Base-by-base conservation (phyloP, 805 yeast genomes). In the Candida ficus region DNA sequence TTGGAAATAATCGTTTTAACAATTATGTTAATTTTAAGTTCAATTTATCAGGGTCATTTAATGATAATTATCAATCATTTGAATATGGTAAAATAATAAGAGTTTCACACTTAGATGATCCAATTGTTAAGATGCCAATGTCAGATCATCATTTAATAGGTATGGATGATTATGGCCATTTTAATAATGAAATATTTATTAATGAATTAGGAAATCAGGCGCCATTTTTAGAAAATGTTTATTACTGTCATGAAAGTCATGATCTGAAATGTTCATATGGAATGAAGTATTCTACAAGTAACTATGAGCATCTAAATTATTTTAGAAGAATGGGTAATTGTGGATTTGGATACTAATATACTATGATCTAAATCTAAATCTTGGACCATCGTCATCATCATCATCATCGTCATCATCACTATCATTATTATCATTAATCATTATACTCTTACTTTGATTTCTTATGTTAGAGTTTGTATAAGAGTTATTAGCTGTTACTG, bases 221-320 rank as follows among this genome's bases (percentile, higher is more conserved):
- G 4, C 57, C 58, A 6, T 14, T 14, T 1, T 20, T 45, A 5
- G 30, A 38, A 13, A 91, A 82, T 0, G 95, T 87, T 49, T 83
- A 76, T 80, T 89, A 80, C 12, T 89, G 75, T 46, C 71, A 64
- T 0, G 89, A 89, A 41, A 87, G 64, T 37, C 81, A 65, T 0
- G 90, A 72, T 48, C 80, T 89, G 33, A 83, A 68, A 10, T 79
- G 61, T 21, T 41, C 57, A 0, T 19, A 28, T 29, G 58, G 58
- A 2, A 44, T 39, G 45, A 38, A 33, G 13, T 44, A 46, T 23
- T 32, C 56, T 3, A 37, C 37, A 10, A 55, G 47, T 29, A 54
- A 43, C 38, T 46, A 48, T 4, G 57, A 56, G 26, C 61, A 56
- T 42, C 42, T 56, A 37, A 53, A 56, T 34, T 56, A 56, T 37